A percentile compares a stretch with the other conserved stretches of the same genome.
Conservation (phyloP, 2,329 filamentous ascomycete genomes). For the Chaetothyriales sp. region DNA sequence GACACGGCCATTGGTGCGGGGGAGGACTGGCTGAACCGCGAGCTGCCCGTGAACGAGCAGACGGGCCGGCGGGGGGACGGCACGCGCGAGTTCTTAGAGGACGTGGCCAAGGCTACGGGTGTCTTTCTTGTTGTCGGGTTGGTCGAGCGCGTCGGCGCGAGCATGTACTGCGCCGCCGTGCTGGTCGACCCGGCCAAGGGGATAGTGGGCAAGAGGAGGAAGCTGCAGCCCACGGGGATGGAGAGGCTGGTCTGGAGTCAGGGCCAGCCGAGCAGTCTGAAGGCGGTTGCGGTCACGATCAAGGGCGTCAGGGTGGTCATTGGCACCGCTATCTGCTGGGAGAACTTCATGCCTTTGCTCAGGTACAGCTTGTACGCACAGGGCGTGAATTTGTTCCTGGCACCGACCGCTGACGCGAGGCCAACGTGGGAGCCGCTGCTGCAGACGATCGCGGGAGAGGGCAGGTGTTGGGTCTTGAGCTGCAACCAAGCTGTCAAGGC, state of each 20-base stretch:
- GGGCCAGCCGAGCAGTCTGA: conserved; percentile 61
- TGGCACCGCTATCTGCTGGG: conserved; percentile 85
- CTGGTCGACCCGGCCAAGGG: conserved; percentile 66
- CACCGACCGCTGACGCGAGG: conserved; percentile 72
- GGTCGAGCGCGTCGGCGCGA: conserved; percentile 67
- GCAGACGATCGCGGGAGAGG: conserved; percentile 66
- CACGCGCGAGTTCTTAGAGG: conserved; percentile 64
- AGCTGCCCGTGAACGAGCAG: conserved; percentile 37
- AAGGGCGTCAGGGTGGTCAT: conserved; percentile 66
- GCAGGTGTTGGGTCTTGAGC: conserved; percentile 69
- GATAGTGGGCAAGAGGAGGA: conserved; percentile 68
- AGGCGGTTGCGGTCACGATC: conserved; percentile 64
- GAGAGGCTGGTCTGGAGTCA: conserved; percentile 84
- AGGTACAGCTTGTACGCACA: conserved; percentile 73
- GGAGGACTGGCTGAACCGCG: conserved; percentile 52
- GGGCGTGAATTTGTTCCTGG: conserved; percentile 82
- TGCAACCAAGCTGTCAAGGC: conserved; percentile 65
- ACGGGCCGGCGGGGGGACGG: conserved; percentile 51
- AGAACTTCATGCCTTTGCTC: conserved; percentile 87
- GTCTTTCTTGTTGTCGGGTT: conserved; percentile 69
- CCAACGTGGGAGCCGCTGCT: conserved; percentile 74
- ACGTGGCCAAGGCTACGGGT: conserved; percentile 58
- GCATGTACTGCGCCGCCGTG: conserved; percentile 66
- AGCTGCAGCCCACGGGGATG: conserved; percentile 79
- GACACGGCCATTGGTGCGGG: conserved; percentile 60